Conservation (phyloP, 805 yeast species). For the Candida pini region DNA sequence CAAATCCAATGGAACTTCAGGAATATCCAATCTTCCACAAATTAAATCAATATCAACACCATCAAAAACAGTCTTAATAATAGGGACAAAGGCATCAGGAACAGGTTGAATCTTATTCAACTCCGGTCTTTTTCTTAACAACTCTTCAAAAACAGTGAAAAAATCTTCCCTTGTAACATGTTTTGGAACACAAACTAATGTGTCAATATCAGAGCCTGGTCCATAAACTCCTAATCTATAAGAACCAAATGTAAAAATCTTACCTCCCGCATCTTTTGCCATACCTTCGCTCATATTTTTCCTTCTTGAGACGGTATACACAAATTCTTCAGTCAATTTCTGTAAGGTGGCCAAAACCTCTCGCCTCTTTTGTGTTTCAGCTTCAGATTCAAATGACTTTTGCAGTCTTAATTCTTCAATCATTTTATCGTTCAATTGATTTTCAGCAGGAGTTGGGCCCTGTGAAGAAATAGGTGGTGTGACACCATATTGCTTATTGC, state of each 20-base stretch:
- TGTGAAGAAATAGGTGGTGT: conserved; percentile 82
- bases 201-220: conserved; percentile 97
- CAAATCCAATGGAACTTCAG: conserved; percentile 73
- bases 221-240: conserved; percentile 95
- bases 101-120: conserved; percentile 88
- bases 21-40: conserved; percentile 75
- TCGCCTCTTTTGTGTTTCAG: conserved; percentile 74
- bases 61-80: conserved; percentile 79
- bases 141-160: conserved; percentile 69
- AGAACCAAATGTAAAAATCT: conserved; percentile 93
- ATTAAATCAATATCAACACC: conserved; percentile 93
- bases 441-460: conserved; percentile 79
- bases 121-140: conserved; percentile 71
- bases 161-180: conserved; percentile 90
- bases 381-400: conserved; percentile 86
- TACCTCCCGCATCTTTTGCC: conserved; percentile 97
- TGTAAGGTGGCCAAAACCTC: conserved; percentile 70
- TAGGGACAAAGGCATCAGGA: conserved; percentile 97
- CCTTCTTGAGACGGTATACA: conserved; percentile 67
- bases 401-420: conserved; percentile 74
- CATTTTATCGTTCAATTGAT: conserved; percentile 64
- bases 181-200: conserved; percentile 93
- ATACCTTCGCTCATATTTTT: conserved; percentile 96
- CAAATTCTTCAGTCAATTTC: conserved; percentile 72
- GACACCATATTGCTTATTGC: conserved; percentile 50